phyloP scores from a whole-genome alignment of 805 yeast genomes.

The Suhomyces sp. region DNA sequence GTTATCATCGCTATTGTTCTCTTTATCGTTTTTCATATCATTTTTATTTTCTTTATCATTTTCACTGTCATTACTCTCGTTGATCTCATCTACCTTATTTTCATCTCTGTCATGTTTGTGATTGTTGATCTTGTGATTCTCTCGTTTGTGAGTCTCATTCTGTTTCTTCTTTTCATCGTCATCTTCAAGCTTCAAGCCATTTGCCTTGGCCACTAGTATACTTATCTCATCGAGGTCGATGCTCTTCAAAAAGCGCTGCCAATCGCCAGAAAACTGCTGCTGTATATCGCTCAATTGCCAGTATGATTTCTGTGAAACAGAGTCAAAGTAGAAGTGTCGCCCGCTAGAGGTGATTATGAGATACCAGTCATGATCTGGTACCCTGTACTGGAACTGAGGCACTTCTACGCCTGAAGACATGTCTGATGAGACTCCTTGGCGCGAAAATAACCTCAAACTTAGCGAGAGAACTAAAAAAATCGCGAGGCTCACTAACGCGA shows the following conservation, averaged over 20 bases:
- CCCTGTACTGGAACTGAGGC: slow-evolving; percentile 18
- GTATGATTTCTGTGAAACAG: slow-evolving; percentile 16
- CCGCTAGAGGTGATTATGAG: slow-evolving; percentile 26
- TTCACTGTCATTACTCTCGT: not conserved
- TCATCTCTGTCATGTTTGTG: not conserved
- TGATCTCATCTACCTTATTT: not conserved
- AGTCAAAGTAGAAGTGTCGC: slow-evolving; percentile 32
- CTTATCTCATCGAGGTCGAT: slow-evolving; percentile 32
- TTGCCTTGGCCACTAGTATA: slow-evolving; percentile 23
- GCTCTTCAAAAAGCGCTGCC: slow-evolving; percentile 14
- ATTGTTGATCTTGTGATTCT: not conserved
- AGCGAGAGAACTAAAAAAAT: not conserved
- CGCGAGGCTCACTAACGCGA: not conserved
- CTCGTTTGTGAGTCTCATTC: not conserved
- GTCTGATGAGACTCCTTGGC: not conserved
- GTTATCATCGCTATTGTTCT: not conserved
- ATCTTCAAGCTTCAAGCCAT: slow-evolving; percentile 6
- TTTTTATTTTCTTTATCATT: not conserved
- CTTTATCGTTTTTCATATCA: not conserved
- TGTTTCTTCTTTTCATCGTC: not conserved
- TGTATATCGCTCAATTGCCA: slow-evolving; percentile 35
- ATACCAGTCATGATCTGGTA: slow-evolving; percentile 23
- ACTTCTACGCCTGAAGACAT: not conserved
- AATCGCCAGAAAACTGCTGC: slow-evolving; percentile 3
- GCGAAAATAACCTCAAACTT: not conserved